Base-by-base conservation (phyloP, 306 rosid species). In the Trichosanthes truncata region DNA sequence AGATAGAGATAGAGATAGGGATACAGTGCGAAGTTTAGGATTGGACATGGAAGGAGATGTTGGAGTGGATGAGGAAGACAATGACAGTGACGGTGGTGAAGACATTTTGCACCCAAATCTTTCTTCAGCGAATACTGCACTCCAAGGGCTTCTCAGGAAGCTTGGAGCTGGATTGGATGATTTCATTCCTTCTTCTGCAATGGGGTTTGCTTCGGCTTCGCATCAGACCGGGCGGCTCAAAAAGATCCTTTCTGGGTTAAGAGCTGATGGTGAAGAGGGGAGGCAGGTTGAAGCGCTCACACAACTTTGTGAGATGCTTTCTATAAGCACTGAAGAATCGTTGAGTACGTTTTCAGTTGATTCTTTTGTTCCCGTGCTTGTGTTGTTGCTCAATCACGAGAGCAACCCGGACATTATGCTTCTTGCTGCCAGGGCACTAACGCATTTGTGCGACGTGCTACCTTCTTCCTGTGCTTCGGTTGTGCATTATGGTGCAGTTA, bases 401-500 rank as follows among this genome's bases (percentile, higher is more conserved):
- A 86, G 90, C 86, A 94, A 94, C 81, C 96, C 98, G 6, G 97
- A 94, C 84, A 88, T 94, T 18, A 94, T 94, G 98, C 97, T 94
- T 25, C 94, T 94, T 3, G 98, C 98, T 0, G 98, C 98, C 9
- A 87, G 97, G 87, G 98, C 98, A 14, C 89, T 94, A 2, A 94
- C 98, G 12, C 97, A 94, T 86, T 88, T 94, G 0, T 92, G 97
- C 7, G 98, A 94, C 31, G 98, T 94, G 79, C 89, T 94, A 0
- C 98, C 98, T 45, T 94, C 98, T 0, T 94, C 98, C 10, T 94
- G 98, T 79, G 97, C 92, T 4, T 97, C 98, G 0, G 98, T 94
- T 38, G 97, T 94, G 81, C 98, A 94, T 83, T 94, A 92, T 61
- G 97, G 97, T 49, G 98, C 98, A 0, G 98, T 94, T 57, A 86